Evolutionary conservation across 225 moss, liverwort and hornwort species (phyloP).

Genomic region (Pseudoscleropodium purum): DNA sequence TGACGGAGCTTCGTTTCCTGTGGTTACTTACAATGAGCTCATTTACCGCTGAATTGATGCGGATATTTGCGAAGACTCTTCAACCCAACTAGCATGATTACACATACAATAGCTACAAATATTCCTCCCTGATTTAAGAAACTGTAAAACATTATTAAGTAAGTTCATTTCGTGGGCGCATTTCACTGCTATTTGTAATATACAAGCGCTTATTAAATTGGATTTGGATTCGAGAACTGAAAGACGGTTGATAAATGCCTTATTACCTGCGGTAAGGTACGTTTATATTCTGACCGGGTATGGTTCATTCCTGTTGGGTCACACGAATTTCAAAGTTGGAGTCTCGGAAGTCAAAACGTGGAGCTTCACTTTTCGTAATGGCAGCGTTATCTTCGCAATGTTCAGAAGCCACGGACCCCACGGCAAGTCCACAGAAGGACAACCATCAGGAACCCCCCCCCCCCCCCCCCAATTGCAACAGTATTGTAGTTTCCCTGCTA

Average conservation of each 20-base stretch:
- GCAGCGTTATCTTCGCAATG: background rate
- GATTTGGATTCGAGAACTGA: background rate
- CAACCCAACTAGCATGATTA: background rate
- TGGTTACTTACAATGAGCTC: background rate
- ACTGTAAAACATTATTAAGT: background rate
- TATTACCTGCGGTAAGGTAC: background rate
- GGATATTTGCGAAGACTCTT: background rate
- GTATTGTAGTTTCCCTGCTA: too few species aligned
- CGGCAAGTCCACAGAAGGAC: background rate
- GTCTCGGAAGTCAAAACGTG: background rate
- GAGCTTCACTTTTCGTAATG: background rate
- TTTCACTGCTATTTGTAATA: background rate
- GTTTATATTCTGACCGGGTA: background rate
- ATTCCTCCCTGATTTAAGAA: background rate
- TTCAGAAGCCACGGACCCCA: too few species aligned
- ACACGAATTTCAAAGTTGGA: background rate
- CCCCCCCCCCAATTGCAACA: too few species aligned
- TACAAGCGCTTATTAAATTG: background rate
- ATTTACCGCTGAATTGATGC: background rate
- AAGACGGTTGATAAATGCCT: background rate
- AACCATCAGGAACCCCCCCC: too few species aligned
- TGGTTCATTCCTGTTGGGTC: background rate
- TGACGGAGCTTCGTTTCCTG: background rate
- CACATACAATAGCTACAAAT: background rate
- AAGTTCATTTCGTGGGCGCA: too few species aligned